Evolutionary conservation across 1,284 basidiomycete species (phyloP), one percentile per base, ranked within the genome.

Genomic region (Trametes polyzona): DNA sequence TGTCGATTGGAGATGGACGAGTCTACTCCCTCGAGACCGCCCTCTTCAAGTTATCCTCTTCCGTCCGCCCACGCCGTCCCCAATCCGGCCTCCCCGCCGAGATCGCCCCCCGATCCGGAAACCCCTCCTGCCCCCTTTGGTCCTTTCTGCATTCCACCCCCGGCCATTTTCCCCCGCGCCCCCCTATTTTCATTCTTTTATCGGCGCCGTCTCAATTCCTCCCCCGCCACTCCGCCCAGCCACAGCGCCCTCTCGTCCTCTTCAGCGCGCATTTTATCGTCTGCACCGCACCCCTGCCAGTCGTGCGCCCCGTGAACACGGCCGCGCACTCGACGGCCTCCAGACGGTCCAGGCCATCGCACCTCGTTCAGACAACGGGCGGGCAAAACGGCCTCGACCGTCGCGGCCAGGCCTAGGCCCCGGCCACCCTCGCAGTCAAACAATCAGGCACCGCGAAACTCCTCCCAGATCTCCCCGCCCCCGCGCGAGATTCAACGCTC

Each of bases 391-490:
- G 61, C 17, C 61, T 59, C n/a, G 61, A 52, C 61, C 52, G 5
- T 39, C 35, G 16, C 32, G 37, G 53, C n/a, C 46, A 47, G 41
- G 61, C 55, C 52, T 57, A 23, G 33, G 62, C 21, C 62, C 62
- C 48, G 17, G 26, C 37, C 48, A 57, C 61, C 57, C 55, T 62
- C 62, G 56, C 62, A 63, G 58, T 63, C 62, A 58, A 63, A 56
- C 62, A 56, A 53, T 58, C 58, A 63, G 62, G 62, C 58, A 63
- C 62, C 54, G 51, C 53, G 26, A 14, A 55, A 54, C 51, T 57
- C 54, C 53, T 59, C 47, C 54, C 54, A 58, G 54, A 48, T 56
- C 50, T 48, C 43, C 52, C n/a, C 23, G 39, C 27, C n/a, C 4
- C 12, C 39, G n/a, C 6, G 8, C 21, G 12, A 23, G 19, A 37